Base-by-base conservation (phyloP, 257 asterid species). In the Ligustrum vulgare region DNA sequence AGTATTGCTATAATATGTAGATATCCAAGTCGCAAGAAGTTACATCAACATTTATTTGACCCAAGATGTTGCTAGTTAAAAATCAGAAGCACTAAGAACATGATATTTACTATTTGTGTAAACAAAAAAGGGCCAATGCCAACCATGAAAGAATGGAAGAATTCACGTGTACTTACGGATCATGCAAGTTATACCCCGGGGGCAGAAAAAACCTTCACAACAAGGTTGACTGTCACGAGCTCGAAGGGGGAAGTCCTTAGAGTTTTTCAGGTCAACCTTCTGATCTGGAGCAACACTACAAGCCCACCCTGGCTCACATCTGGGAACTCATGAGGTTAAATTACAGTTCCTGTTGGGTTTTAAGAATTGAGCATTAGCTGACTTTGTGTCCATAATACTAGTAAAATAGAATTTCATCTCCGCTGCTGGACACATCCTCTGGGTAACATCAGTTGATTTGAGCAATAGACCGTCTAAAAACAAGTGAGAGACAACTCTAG, bases 301-400 rank as follows among this genome's bases (percentile, higher is more conserved):
- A 69, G 96, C 88, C 99, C 99, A 94, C 60, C 99, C 99, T n/a
- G 99, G 99, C 89, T 94, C 99, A 87, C 99, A 94, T 67, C 99
- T 96, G 12, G 91, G 69, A 77, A 84, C 84, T 98, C 98, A 95
- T 9, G 93, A 84, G 69, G 88, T 86, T 81, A 91, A 82, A 81
- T 95, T 95, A 84, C 99, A 95, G 83, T 95, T 95, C 75, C 78
- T 81, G 84, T 93, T 95, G 75, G 96, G 99, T 77, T 84, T 89
- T 73, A 95, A 84, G 87, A 84, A 54, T 60, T 90, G 92, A 79
- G 88, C 90, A 41, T 86, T 80, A 37, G 88, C 86, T 63, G 94
- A 78, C 76, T 80, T 86, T 73, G 86, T 78, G 35, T 82, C 86
- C 91, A 91, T 85, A 79, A 95, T 87, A 81, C 94, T 84, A 36